Base-by-base conservation (phyloP, 345 rosid species). In the Microthlaspi erraticum region DNA sequence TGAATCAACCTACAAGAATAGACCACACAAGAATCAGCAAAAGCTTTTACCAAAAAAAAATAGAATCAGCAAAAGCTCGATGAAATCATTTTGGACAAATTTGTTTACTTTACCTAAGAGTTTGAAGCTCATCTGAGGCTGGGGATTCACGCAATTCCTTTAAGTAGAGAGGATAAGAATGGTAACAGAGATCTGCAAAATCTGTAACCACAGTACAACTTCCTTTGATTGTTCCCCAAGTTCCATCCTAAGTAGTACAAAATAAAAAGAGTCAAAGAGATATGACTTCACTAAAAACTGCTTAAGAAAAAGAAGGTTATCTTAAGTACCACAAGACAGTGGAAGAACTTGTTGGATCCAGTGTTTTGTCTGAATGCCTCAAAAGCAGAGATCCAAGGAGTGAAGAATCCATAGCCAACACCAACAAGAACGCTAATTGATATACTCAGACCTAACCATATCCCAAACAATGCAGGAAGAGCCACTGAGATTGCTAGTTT, bases 381-480 rank as follows among this genome's bases (percentile, higher is more conserved):
- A 65, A 93, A 90, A 79, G 97, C 77, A 51, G 88, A 83, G 71
- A 90, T 74, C 96, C 96, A 88, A 44, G 96, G 96, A 49, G 90
- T 77, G 76, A 93, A 83, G 78, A 87, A 90, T 1, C 97, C 96
- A 77, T 88, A 88, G n/a, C 90, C 91, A 51, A 93, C 49, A 50
- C 93, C 92, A 56, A 84, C 81, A 68, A 87, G 81, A 68, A 76
- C 78, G 71, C 82, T 93, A 34, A 84, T 80, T 60, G 86, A 74
- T 71, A 90, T 79, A 82, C 95, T 90, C 60, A 92, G 76, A 75
- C 77, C 85, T 80, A 90, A 75, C 90, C 91, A 90, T 26, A 93
- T 61, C 31, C 81, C 87, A 80, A 88, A 84, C 42, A 92, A 72
- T 58, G 66, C 87, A 54, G 98, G 92, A 81, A 84, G 77, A 45